A percentile compares a stretch with the other conserved stretches of the same genome.
Conservation (phyloP, 805 yeast genomes). For the Sporopachydermia lactativora region DNA sequence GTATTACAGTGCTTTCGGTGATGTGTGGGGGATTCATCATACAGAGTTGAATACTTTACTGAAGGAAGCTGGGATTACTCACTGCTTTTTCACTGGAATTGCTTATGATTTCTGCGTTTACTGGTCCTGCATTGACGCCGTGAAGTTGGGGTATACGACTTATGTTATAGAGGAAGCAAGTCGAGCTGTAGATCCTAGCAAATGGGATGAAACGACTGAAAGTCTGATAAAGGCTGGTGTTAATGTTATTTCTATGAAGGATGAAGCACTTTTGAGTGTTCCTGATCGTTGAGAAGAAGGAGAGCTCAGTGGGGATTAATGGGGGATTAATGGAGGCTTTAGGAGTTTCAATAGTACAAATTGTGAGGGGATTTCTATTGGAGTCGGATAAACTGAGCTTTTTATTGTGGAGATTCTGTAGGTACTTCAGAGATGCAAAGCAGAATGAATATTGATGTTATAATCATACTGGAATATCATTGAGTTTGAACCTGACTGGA, state of each 20-base stretch:
- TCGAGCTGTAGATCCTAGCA: constrained; percentile 36
- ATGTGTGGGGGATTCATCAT: constrained; percentile 56
- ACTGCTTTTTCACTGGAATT: constrained; percentile 64
- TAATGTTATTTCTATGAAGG: constrained; percentile 4
- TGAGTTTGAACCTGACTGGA: no score
- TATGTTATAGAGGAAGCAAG: constrained; percentile 43
- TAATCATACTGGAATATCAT: no score
- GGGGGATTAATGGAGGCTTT: no score
- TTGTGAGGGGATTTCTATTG: no score
- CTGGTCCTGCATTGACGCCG: constrained; percentile 61
- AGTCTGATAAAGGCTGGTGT: constrained; percentile 27
- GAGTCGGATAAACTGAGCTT: no score
- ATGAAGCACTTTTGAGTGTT: constrained; percentile 2
- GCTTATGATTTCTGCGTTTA: constrained; percentile 84
- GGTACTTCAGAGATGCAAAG: no score
- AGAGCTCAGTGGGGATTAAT: no score
- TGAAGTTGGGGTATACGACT: constrained; percentile 46
- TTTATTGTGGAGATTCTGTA: no score
- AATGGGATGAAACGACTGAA: constrained; percentile 12
- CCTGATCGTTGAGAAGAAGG: no score
- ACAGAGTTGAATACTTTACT: constrained; percentile 50
- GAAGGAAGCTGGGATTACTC: constrained; percentile 30
- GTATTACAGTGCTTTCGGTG: constrained; percentile 78
- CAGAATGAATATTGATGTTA: no score
- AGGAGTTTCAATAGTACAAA: no score